phyloP scores from a whole-genome alignment of 2,329 filamentous ascomycete species.

The Hymenotorrendiella dingleyae region DNA sequence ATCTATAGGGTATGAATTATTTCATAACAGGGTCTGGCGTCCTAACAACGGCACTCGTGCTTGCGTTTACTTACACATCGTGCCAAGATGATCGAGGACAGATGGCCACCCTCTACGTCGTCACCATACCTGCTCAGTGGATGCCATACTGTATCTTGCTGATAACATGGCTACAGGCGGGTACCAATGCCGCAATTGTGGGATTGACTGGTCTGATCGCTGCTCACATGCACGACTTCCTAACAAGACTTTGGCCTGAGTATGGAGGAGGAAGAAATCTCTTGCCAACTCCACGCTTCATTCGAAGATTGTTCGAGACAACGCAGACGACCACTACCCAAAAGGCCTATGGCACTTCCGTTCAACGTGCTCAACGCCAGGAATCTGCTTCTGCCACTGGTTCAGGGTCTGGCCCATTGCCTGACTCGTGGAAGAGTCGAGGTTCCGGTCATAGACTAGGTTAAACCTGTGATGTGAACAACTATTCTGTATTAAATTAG shows the following conservation, averaged over 20 bases:
- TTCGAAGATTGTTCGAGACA: slow-evolving; percentile 60
- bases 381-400: neutral
- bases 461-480: neutral
- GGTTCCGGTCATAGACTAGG: slow-evolving; percentile 5
- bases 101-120: slow-evolving; percentile 72
- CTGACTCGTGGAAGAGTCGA: slow-evolving; percentile 5
- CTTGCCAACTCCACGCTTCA: slow-evolving; percentile 65
- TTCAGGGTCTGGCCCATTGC: slow-evolving; percentile 1
- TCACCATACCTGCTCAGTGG: slow-evolving; percentile 76
- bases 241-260: slow-evolving; percentile 80
- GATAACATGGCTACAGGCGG: slow-evolving; percentile 64
- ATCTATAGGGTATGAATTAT: slow-evolving; percentile 43
- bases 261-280: slow-evolving; percentile 79
- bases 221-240: slow-evolving; percentile 85
- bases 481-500: neutral
- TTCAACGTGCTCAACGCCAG: slow-evolving; percentile 33
- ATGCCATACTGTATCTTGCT: slow-evolving; percentile 76
- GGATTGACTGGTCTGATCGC: slow-evolving; percentile 76
- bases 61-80: slow-evolving; percentile 79
- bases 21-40: slow-evolving; percentile 43
- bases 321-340: slow-evolving; percentile 37
- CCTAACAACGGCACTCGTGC: slow-evolving; percentile 60
- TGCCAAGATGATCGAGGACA: slow-evolving; percentile 77
- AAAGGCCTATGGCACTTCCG: slow-evolving; percentile 58
- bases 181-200: slow-evolving; percentile 49